Evolutionary conservation across 1,139 yeast genomes (phyloP).

Genomic region (Ogataea hybrid): DNA sequence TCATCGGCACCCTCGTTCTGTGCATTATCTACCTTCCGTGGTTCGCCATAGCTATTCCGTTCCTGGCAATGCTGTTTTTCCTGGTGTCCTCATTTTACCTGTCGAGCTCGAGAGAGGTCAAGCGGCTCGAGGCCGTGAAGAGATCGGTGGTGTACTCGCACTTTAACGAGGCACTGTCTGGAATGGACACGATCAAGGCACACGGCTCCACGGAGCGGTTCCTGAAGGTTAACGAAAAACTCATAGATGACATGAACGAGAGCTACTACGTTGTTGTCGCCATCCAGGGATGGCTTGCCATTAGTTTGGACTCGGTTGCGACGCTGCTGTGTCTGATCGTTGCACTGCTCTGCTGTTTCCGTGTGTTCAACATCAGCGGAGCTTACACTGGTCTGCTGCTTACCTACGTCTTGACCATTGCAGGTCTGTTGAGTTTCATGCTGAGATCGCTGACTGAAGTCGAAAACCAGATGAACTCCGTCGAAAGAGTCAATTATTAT

Average conservation of each 20-base stretch:
- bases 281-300: constrained; percentile 47
- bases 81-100: constrained; percentile 42
- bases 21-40: constrained; percentile 48
- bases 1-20: constrained; percentile 43
- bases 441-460: constrained; percentile 43
- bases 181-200: constrained; percentile 44
- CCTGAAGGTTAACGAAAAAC: constrained; percentile 58
- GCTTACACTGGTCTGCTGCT: constrained; percentile 46
- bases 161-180: constrained; percentile 31
- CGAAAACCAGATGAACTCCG: constrained; percentile 50
- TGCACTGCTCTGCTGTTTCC: constrained; percentile 40
- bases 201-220: constrained; percentile 28
- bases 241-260: constrained; percentile 50
- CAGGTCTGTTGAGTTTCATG: constrained; percentile 40
- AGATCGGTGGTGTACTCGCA: constrained; percentile 49
- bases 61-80: constrained; percentile 37
- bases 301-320: constrained; percentile 39
- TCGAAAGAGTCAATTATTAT: constrained; percentile 45
- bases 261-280: constrained; percentile 42
- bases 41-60: constrained; percentile 44
- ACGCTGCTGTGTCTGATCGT: constrained; percentile 35
- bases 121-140: constrained; percentile 48
- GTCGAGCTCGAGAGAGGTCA: constrained; percentile 47
- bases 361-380: constrained; percentile 42
- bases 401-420: constrained; percentile 41